Evolutionary conservation across 2,329 filamentous ascomycete species (phyloP), one percentile per base, ranked within the genome.

Genomic region (Ophiocordyceps camponoti-leonardi): DNA sequence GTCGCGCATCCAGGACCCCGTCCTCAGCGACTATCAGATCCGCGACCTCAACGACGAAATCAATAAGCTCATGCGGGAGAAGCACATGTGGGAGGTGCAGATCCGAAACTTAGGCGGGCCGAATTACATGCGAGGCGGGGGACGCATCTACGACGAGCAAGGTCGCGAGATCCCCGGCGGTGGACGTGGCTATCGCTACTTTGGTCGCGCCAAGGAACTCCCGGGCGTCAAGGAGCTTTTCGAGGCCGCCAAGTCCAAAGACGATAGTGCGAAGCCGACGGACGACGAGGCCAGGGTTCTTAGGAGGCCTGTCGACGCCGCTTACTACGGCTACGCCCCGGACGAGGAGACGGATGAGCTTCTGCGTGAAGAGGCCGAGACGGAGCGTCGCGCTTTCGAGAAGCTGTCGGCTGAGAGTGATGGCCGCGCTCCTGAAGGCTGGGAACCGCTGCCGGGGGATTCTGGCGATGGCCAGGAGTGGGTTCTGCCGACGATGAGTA

Each of bases 11-110:
- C 92, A 98, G 62, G 92, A 98, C 56, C 70, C 77, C 10, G 80
- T 82, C 42, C 73, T 98, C n/a, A 86, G 79, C 65, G 92, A 98
- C 71, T 96, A 84, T 69, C 92, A 96, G 71, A 86, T 98, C 63
- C 81, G 92, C 58, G 92, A 98, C 65, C 72, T 98, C 60, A 98
- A 98, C 68, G 92, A 98, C 64, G 92, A 98, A 66, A 94, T 98
- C 72, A 98, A 98, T 72, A 94, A 94, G 67, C 75, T 94, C 50
- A 95, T 98, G 86, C 81, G 87, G 51, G 92, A 98, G 69, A 98
- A 98, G 66, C 87, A 93, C 73, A 88, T 94, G 75, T 98, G 92
- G 92, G 92, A 98, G 70, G 78, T 92, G 54, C 87, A 95, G 66
- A 95, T 98, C 54, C 77, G 88, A 48, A 93, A 94, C 57, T 63